Percentiles rank a stretch among this genome's conserved stretches.
phyloP scores from a whole-genome alignment of 2,329 filamentous ascomycete species.

The Ophiostoma sp. region DNA sequence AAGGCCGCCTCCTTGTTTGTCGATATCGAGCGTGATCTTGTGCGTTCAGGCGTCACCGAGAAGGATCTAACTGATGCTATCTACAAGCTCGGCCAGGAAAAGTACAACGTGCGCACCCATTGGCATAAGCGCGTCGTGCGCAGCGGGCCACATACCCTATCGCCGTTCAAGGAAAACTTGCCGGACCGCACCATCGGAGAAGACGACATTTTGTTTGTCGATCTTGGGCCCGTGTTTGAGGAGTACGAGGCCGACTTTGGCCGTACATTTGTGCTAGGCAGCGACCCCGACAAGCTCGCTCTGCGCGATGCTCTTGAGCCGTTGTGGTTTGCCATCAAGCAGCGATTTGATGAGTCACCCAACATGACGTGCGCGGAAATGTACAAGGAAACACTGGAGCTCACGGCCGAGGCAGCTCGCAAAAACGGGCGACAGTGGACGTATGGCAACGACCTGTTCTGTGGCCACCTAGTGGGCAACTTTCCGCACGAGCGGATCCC shows the following conservation, averaged over 20 bases:
- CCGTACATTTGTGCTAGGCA: constrained; percentile 18
- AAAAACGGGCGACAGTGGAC: constrained; percentile 10
- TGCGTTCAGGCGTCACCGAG: constrained; percentile 17
- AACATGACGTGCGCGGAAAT: constrained; percentile 15
- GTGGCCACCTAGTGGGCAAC: constrained; percentile 18
- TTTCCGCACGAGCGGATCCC: constrained; percentile 21
- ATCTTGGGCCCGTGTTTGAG: constrained; percentile 18
- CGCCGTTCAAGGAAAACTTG: constrained; percentile 18
- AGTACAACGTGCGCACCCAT: constrained; percentile 19
- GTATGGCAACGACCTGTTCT: constrained; percentile 17
- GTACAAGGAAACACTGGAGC: constrained; percentile 5
- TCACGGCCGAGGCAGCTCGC: constrained; percentile 7
- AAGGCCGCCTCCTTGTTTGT: constrained; percentile 18
- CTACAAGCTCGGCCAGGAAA: constrained; percentile 17
- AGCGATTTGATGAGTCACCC: constrained; percentile 9
- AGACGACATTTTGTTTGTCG: constrained; percentile 19
- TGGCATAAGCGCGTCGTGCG: constrained; percentile 19
- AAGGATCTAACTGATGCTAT: constrained; percentile 13
- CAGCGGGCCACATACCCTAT: constrained; percentile 18
- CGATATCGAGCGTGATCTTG: constrained; percentile 15
- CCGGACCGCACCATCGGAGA: constrained; percentile 11
- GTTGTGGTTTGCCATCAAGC: constrained; percentile 19
- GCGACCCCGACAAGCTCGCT: constrained; percentile 14
- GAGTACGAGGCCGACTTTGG: constrained; percentile 21
- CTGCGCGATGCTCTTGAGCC: constrained; percentile 18